A percentile compares a stretch with the other conserved stretches of the same genome.
These are phyloP conservation scores for Vaccinium darrowii DNA, from an alignment of 148 eudicot species.

Conservation along the genomic window DNA sequence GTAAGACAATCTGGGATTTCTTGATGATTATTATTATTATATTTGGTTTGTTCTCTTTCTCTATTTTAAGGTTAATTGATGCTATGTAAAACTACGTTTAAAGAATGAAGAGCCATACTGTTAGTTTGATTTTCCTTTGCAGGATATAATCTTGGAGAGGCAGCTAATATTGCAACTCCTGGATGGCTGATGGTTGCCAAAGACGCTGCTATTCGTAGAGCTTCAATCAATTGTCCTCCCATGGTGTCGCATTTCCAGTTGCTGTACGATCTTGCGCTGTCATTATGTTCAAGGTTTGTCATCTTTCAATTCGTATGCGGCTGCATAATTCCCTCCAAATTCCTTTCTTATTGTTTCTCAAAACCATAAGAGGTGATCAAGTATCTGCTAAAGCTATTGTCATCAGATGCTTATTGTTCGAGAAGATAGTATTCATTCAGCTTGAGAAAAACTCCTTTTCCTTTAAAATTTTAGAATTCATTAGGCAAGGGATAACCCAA, in stretches of 20 bases:
- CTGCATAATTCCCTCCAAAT: not conserved
- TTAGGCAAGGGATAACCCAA: too few relatives aligned
- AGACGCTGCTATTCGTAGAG: constrained; percentile 98
- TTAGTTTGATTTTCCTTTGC: constrained; percentile 19
- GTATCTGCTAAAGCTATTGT: not conserved
- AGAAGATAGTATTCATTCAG: not conserved
- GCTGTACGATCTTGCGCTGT: constrained; percentile 90
- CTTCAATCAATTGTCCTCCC: constrained; percentile 88
- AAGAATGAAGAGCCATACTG: not conserved
- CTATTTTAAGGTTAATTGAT: not conserved
- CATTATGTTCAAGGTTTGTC: constrained; percentile 71
- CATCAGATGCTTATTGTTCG: not conserved
- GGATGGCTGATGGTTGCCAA: constrained; percentile 90
- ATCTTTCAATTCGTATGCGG: constrained; percentile 16
- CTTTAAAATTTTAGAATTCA: not conserved
- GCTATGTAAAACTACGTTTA: not conserved
- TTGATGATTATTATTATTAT: not conserved
- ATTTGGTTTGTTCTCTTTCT: not conserved
- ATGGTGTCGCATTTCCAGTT: constrained; percentile 98
- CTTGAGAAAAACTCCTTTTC: not conserved
- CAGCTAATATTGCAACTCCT: constrained; percentile 98
- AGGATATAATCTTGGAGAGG: constrained; percentile 94
- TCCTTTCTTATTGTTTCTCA: not conserved
- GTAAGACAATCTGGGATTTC: constrained; percentile 32
- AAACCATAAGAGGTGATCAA: not conserved